phyloP scores from a whole-genome alignment of 2,329 filamentous ascomycete species.

The Dendrostoma leiphaemia region DNA sequence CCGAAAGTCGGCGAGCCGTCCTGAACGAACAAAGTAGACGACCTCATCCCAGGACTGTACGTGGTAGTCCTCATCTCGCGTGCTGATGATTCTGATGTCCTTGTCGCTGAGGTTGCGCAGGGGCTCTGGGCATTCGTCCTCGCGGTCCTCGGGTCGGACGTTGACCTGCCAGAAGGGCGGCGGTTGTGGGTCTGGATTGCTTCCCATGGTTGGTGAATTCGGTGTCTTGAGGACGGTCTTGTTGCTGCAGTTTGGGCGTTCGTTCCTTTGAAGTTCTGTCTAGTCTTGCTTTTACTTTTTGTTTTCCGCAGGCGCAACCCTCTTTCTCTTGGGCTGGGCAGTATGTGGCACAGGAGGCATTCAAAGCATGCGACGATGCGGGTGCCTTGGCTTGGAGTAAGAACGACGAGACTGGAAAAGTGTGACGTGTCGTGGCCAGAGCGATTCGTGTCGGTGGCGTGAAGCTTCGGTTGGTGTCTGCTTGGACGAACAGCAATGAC shows the following conservation, averaged over 20 bases:
- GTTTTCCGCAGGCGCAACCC: no score
- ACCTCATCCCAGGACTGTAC: conserved; percentile 70
- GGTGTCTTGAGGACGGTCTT: neutral
- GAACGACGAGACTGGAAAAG: no score
- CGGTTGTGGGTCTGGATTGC: conserved; percentile 15
- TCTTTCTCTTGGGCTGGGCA: no score
- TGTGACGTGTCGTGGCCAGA: no score
- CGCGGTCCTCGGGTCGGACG: conserved; percentile 60
- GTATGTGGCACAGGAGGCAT: no score
- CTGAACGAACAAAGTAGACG: conserved; percentile 56
- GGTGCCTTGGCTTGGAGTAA: no score
- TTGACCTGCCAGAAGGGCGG: conserved; percentile 83
- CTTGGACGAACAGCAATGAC: no score
- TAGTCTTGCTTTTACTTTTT: neutral
- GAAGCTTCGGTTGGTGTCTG: neutral
- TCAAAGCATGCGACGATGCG: no score
- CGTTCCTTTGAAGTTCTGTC: neutral
- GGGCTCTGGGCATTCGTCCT: conserved; percentile 68
- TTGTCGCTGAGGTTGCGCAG: conserved; percentile 63
- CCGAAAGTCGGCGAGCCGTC: conserved; percentile 74
- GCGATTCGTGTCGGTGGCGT: neutral
- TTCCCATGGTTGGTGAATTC: conserved; percentile 34
- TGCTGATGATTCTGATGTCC: conserved; percentile 68
- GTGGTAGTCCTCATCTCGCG: conserved; percentile 64
- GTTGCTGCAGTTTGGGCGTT: neutral